Conservation (phyloP, 2,329 filamentous ascomycete species). For the Colletotrichum spaethianum region DNA sequence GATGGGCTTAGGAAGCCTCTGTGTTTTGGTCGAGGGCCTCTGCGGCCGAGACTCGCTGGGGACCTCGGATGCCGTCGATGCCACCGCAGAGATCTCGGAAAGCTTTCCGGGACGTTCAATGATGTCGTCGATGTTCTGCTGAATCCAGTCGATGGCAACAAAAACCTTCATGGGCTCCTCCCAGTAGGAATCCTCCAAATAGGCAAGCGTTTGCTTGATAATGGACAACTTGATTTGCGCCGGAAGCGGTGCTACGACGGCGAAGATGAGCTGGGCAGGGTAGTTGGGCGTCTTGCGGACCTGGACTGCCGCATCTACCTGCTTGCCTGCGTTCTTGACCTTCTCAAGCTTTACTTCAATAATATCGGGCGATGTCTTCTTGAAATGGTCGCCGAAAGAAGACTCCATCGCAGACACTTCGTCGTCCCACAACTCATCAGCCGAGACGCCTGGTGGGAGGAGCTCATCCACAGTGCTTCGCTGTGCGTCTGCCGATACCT, state of each 20-base stretch:
- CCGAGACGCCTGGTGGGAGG: slow-evolving; percentile 50
- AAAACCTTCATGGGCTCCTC: slow-evolving; percentile 93
- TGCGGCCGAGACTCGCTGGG: slow-evolving; percentile 45
- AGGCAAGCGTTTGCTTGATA: slow-evolving; percentile 80
- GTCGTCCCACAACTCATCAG: slow-evolving; percentile 83
- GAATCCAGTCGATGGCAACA: slow-evolving; percentile 91
- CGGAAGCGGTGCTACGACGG: slow-evolving; percentile 79
- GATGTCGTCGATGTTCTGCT: slow-evolving; percentile 85
- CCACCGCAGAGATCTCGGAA: slow-evolving; percentile 85
- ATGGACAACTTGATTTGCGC: slow-evolving; percentile 95
- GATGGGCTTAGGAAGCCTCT: slow-evolving; percentile 70
- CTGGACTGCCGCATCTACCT: slow-evolving; percentile 72
- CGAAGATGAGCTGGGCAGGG: slow-evolving; percentile 78
- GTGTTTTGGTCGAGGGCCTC: slow-evolving; percentile 47
- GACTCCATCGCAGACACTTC: slow-evolving; percentile 88
- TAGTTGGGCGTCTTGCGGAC: slow-evolving; percentile 83
- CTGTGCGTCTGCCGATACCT: slow-evolving; percentile 9
- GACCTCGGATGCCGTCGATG: slow-evolving; percentile 75
- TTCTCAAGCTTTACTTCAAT: slow-evolving; percentile 79
- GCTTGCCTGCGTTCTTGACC: slow-evolving; percentile 65
- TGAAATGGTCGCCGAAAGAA: slow-evolving; percentile 85
- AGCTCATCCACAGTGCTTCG: slow-evolving; percentile 39
- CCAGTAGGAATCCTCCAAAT: slow-evolving; percentile 78
- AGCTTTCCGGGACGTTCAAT: slow-evolving; percentile 88
- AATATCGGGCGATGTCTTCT: slow-evolving; percentile 70